A percentile compares a stretch with the other conserved stretches of the same genome.
phyloP scores from a whole-genome alignment of 2,329 filamentous ascomycete genomes.

The Neopestalotiopsis rosae region DNA sequence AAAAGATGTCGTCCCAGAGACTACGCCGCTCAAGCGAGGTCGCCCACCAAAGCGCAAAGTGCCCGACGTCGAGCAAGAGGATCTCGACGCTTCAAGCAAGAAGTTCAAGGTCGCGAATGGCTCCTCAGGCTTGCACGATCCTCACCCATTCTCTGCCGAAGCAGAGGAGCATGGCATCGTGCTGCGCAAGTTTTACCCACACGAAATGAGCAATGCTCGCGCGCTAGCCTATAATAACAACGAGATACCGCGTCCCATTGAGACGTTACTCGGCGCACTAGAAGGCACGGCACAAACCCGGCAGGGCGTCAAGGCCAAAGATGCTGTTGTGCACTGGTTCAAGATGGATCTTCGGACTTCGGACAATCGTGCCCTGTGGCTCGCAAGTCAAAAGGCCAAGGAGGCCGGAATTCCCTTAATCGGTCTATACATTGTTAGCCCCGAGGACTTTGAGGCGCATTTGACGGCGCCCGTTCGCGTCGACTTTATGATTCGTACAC shows the following conservation, averaged over 20 bases:
- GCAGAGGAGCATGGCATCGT: constrained; percentile 66
- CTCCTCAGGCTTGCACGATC: constrained; percentile 42
- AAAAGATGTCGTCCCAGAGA: not conserved
- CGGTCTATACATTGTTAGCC: constrained; percentile 79
- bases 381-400: constrained; percentile 71
- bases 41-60: constrained; percentile 37
- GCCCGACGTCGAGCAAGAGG: constrained; percentile 13
- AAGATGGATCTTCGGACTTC: constrained; percentile 77
- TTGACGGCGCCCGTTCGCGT: constrained; percentile 74
- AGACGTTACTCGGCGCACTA: constrained; percentile 66
- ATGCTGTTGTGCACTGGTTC: constrained; percentile 87
- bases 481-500: constrained; percentile 79
- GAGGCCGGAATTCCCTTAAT: constrained; percentile 74
- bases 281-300: constrained; percentile 62
- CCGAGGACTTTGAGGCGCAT: constrained; percentile 85
- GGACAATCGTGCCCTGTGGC: constrained; percentile 75
- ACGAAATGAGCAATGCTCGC: constrained; percentile 83
- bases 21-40: constrained; percentile 3
- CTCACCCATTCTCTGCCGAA: constrained; percentile 52
- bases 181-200: constrained; percentile 78
- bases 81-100: constrained; percentile 26
- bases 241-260: constrained; percentile 74
- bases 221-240: constrained; percentile 76
- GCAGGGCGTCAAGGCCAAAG: constrained; percentile 55
- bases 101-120: constrained; percentile 30